phyloP scores from a whole-genome alignment of 2,329 filamentous ascomycete genomes.

The Curvularia spicifera region DNA sequence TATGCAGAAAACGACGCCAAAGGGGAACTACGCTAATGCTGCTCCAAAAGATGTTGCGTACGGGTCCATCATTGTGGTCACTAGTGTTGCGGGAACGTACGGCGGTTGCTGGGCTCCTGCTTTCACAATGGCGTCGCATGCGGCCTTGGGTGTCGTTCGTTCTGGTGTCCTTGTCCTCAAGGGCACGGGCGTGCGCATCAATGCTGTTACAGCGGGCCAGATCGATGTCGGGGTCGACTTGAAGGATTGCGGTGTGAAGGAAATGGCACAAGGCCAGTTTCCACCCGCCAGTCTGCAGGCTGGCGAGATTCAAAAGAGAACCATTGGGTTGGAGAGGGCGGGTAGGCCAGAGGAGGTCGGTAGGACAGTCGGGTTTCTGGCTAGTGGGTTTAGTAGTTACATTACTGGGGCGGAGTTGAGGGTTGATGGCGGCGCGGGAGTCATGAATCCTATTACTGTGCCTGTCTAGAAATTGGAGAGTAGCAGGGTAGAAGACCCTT shows the following conservation, averaged over 20 bases:
- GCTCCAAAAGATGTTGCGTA: slow-evolving; percentile 66
- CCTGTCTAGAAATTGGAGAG: slow-evolving; percentile 29
- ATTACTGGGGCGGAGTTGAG: slow-evolving; percentile 67
- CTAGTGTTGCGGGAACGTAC: slow-evolving; percentile 63
- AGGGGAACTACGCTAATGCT: slow-evolving; percentile 65
- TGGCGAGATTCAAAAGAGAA: slow-evolving; percentile 55
- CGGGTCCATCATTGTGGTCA: slow-evolving; percentile 68
- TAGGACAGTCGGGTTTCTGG: slow-evolving; percentile 66
- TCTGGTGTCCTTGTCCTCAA: slow-evolving; percentile 65
- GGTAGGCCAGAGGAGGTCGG: slow-evolving; percentile 65
- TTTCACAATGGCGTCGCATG: slow-evolving; percentile 67
- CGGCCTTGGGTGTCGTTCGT: slow-evolving; percentile 66
- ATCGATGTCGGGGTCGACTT: slow-evolving; percentile 57
- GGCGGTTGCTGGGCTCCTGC: slow-evolving; percentile 65
- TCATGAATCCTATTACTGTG: slow-evolving; percentile 51
- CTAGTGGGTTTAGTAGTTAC: slow-evolving; percentile 68
- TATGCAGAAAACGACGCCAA: slow-evolving; percentile 65
- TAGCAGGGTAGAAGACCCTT: background rate
- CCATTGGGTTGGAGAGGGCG: slow-evolving; percentile 64
- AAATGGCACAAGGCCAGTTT: slow-evolving; percentile 61
- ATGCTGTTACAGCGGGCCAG: slow-evolving; percentile 58
- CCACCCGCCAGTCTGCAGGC: slow-evolving; percentile 62
- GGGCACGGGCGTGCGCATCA: slow-evolving; percentile 65
- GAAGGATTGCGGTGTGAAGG: slow-evolving; percentile 43
- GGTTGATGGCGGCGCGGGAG: slow-evolving; percentile 64